Base-by-base conservation (phyloP, 306 rosid genomes). In the Cicer bijugum region DNA sequence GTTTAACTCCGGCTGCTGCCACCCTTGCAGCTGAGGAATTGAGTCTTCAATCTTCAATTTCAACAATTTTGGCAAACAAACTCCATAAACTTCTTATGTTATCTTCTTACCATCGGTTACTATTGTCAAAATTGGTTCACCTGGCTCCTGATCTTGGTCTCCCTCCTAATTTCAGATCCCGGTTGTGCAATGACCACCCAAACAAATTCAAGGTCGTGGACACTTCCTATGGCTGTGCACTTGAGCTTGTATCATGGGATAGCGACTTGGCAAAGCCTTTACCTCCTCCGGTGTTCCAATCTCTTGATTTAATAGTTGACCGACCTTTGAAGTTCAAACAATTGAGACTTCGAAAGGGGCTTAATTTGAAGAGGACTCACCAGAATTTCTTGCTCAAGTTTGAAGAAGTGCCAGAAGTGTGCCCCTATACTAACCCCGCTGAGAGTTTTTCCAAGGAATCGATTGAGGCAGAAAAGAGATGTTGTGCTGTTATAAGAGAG, bases 31-130 rank as follows among this genome's bases (percentile, higher is more conserved):
- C 66, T 50, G 75, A 86, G 85, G 97, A 93, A 66, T 77, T 80
- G 67, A 69, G 60, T 42, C 82, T 88, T 75, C 85, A 87, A 75
- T 78, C 78, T 12, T 75, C 83, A 16, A 79, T 86, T 71, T 89
- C 96, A 10, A 82, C 67, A 40, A 73, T 64, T 46, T 79, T 93
- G 90, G 98, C 94, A 23, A 60, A 57, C 67, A 93, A 93, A 80
- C 96, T 93, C 70, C 98, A 93, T 72, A 93, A 89, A 42, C 89
- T 93, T 57, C 97, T 93, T 43, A 93, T 93, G 97, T 79, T 93
- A 40, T 93, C 96, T 71, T 81, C 97, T 59, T 89, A 88, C 81
- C 87, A 28, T 46, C 82, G 86, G 67, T 78, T 93, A 28, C 86
- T 93, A 69, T 65, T 93, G 56, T 80, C 97, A 9, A 93, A 93